Conservation (phyloP, 371 early-diverging fungal genomes). For the Mucor ambiguus region DNA sequence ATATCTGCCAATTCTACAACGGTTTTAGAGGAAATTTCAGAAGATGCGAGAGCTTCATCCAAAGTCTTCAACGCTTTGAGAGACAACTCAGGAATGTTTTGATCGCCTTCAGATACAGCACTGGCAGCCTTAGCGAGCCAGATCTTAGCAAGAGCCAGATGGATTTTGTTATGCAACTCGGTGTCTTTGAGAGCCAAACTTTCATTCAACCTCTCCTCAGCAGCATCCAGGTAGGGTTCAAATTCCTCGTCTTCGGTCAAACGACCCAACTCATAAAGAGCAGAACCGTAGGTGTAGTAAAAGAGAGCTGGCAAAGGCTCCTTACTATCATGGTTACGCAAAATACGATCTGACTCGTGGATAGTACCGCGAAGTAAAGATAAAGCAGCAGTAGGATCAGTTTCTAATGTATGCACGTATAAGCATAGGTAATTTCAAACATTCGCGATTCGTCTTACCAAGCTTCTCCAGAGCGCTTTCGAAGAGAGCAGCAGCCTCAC, state of each 20-base stretch:
- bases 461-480: constrained; percentile 49
- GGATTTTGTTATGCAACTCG: constrained; percentile 27
- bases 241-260: constrained; percentile 49
- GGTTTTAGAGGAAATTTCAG: constrained; percentile 10
- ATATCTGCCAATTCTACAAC: constrained; percentile 36
- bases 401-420: constrained; percentile 16
- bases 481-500: constrained; percentile 47
- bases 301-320: constrained; percentile 47
- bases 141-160: constrained; percentile 40
- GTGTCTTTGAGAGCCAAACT: constrained; percentile 12
- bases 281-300: constrained; percentile 60
- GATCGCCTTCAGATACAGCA: constrained; percentile 18
- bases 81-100: constrained; percentile 33
- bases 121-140: constrained; percentile 46
- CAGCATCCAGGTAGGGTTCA: constrained; percentile 46
- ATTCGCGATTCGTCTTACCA: constrained; percentile 20
- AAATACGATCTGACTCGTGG: constrained; percentile 65
- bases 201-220: constrained; percentile 44
- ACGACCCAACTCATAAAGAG: constrained; percentile 56
- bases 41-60: constrained; percentile 9
- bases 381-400: constrained; percentile 34
- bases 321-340: constrained; percentile 52
- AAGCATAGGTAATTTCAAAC: not conserved
- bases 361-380: constrained; percentile 59
- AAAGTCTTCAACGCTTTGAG: constrained; percentile 27